A percentile compares a stretch with the other conserved stretches of the same genome.
These are phyloP conservation scores for Grifola frondosa DNA, from an alignment of 1,284 basidiomycete species.

Conservation along the genomic window DNA sequence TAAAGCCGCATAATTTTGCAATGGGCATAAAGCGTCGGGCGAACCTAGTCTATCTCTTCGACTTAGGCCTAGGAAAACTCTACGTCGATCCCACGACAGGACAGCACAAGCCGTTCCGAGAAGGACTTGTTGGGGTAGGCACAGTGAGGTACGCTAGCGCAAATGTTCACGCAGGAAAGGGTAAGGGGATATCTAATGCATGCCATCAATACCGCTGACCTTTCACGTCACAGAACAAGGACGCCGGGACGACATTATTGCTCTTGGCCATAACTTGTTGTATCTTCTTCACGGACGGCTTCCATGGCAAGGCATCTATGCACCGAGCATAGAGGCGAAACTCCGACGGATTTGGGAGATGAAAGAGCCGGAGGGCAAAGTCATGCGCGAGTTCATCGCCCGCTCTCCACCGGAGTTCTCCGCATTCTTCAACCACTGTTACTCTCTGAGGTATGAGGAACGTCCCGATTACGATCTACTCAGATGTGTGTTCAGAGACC, in stretches of 20 bases:
- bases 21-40: conserved; percentile 7
- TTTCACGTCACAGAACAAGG: conserved; percentile 11
- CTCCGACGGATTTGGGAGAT: conserved; percentile 10
- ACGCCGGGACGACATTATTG: conserved; percentile 22
- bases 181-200: conserved; percentile 2
- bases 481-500: conserved; percentile 5
- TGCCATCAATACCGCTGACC: not conserved
- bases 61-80: conserved; percentile 14
- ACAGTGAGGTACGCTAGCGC: conserved; percentile 14
- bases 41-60: conserved; percentile 14
- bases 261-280: conserved; percentile 13
- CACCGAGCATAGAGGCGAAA: conserved; percentile 1
- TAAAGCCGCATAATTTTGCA: conserved; percentile 21
- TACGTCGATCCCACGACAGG: conserved; percentile 12
- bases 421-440: conserved; percentile 14
- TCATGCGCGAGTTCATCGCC: conserved; percentile 8
- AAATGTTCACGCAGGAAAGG: conserved; percentile 7
- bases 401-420: conserved; percentile 10
- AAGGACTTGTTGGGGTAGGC: conserved; percentile 5
- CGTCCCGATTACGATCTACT: conserved; percentile 16
- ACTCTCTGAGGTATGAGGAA: conserved; percentile 11
- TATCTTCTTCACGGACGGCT: conserved; percentile 18
- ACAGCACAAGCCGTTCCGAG: conserved; percentile 12
- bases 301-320: conserved; percentile 17
- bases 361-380: conserved; percentile 13